Conservation (phyloP, 108 stramenopile genomes). For the Pseudonitzschia delicatissima region DNA sequence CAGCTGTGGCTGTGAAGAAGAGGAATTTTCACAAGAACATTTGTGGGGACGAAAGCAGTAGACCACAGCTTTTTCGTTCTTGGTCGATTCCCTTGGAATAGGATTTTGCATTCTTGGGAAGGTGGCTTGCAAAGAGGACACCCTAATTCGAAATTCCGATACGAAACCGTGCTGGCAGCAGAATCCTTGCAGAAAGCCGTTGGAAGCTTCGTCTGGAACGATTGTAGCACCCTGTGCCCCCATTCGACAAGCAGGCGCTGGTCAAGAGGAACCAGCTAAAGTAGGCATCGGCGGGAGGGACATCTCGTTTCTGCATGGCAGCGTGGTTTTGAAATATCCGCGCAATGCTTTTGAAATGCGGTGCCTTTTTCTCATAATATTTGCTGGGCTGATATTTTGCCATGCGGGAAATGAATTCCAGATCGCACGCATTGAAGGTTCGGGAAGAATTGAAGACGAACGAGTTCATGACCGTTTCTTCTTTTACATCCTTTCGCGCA, state of each 20-base stretch:
- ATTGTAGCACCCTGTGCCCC: conserved; percentile 68
- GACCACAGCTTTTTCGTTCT: conserved; percentile 24
- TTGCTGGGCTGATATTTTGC: conserved; percentile 29
- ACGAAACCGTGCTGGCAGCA: conserved; percentile 26
- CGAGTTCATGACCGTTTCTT: background rate
- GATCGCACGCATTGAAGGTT: conserved; percentile 57
- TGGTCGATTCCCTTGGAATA: too few relatives aligned
- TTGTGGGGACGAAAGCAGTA: conserved; percentile 58
- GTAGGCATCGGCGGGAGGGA: conserved; percentile 27
- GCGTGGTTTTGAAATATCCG: conserved; percentile 45
- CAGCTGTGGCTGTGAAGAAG: conserved; percentile 25
- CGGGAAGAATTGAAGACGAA: conserved; percentile 66
- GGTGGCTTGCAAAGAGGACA: conserved; percentile 60
- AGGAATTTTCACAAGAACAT: conserved; percentile 22
- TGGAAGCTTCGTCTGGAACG: conserved; percentile 11
- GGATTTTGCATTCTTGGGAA: background rate
- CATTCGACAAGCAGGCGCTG: conserved; percentile 76
- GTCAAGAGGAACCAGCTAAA: conserved; percentile 76
- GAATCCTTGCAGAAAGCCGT: background rate
- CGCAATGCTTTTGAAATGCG: conserved; percentile 75
- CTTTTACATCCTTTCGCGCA: background rate
- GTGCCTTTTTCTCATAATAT: conserved; percentile 1
- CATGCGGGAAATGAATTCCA: conserved; percentile 60
- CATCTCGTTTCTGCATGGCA: conserved; percentile 13
- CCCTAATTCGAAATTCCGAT: conserved; percentile 84